Evolutionary conservation across 2,329 filamentous ascomycete species (phyloP), one percentile per base, ranked within the genome.

Genomic region (Colletotrichum truncatum): DNA sequence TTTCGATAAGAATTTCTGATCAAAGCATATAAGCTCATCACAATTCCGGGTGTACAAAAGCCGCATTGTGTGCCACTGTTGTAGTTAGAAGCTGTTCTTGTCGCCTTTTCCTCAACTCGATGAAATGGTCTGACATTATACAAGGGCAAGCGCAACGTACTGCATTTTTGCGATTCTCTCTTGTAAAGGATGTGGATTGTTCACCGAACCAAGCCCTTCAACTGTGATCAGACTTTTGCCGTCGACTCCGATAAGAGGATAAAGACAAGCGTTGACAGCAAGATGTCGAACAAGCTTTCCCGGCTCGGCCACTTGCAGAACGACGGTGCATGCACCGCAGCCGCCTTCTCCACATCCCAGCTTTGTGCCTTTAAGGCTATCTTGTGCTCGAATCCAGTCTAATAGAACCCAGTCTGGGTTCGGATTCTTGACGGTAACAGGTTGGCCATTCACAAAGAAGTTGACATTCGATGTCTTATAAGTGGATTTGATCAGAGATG

Each of bases 381-480:
- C 67, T 49, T 72, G 66, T 25, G 63, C 61, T 16, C 71, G 53
- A 25, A 74, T 68, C 70, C 71, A 75, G 67, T 70, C 69, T 38
- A 75, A 72, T 64, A 72, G 71, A 57, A 72, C 71, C 76, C 73
- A 71, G 43, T 74, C 70, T 51, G 72, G 73, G 49, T 74, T 67
- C 43, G 73, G 68, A 49, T 74, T 72, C 26, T 57, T 21, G 16
- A 74, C 38, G 3, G 61, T 71, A 51, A 72, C 52, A 9, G 62
- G 49, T 6, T 71, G 55, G 64, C 73, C 64, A 70, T 78, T 66
- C 71, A 80, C 66, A 57, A 67, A 41, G 72, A 73, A 73, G 14
- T 58, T 62, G 69, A 63, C 72, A 72, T 48, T 79, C 71, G 70
- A 75, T 30, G 66, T 73, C 68, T 18, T 79, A 74, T 70, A 76